Percentiles rank a stretch among this genome's conserved stretches.
Evolutionary conservation across 306 rosid species (phyloP).

Genomic region (Mimosa bimucronata): DNA sequence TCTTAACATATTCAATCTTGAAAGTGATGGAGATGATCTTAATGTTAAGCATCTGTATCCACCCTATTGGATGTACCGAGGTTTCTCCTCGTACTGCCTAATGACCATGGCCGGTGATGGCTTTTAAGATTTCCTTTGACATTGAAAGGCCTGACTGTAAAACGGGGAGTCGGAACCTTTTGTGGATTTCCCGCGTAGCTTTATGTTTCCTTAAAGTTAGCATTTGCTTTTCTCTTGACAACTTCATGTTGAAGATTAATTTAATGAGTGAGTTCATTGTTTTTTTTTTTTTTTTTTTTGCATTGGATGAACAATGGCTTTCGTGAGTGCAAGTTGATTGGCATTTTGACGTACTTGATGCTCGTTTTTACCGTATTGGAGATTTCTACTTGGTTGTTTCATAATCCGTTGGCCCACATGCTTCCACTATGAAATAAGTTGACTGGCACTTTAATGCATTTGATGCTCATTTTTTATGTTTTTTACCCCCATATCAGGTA

Average conservation of each 20-base stretch:
- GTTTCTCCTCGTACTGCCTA: background rate
- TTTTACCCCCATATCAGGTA: slow-evolving; percentile 42
- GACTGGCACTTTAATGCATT: slow-evolving; percentile 8
- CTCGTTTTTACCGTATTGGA: background rate
- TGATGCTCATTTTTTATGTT: slow-evolving; percentile 19
- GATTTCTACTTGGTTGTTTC: background rate
- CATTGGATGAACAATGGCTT: background rate
- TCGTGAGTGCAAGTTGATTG: background rate
- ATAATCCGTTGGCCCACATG: slow-evolving; percentile 12
- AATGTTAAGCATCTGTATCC: background rate
- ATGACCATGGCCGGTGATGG: slow-evolving; percentile 10
- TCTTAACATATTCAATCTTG: slow-evolving; percentile 7
- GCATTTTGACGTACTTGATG: too few relatives aligned
- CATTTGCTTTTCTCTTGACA: background rate
- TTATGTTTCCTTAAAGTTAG: background rate
- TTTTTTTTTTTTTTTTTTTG: background rate
- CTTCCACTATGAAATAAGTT: slow-evolving; percentile 4
- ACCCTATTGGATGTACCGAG: too few relatives aligned
- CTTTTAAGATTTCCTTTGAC: background rate
- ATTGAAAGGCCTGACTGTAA: background rate
- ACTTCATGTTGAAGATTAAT: background rate
- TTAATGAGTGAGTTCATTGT: background rate
- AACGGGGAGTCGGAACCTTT: background rate
- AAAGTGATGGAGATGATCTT: slow-evolving; percentile 8
- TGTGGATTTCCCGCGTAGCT: background rate